These are phyloP conservation scores for Puccinia hordei DNA, from an alignment of 1,284 basidiomycete species.

Conservation along the genomic window DNA sequence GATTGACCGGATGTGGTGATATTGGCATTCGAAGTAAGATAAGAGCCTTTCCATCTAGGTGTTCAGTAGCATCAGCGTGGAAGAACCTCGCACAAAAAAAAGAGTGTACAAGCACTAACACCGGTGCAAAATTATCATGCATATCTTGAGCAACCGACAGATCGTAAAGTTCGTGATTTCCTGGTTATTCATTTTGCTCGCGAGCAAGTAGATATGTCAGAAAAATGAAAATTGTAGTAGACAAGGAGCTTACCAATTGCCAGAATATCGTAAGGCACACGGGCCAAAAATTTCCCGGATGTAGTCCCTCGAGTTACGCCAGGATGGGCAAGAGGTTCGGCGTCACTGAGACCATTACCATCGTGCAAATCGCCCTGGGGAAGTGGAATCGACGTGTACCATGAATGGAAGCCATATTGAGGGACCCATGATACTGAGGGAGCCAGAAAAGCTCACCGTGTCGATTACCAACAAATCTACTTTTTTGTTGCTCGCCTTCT, in stretches of 20 bases:
- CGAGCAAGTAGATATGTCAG: background rate
- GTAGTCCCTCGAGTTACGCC: slow-evolving; percentile 36
- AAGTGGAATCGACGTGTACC: background rate
- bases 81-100: background rate
- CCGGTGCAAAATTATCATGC: slow-evolving; percentile 51
- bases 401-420: background rate
- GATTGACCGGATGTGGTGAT: slow-evolving; percentile 70
- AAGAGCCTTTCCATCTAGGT: slow-evolving; percentile 67
- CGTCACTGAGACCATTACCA: slow-evolving; percentile 58
- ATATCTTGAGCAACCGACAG: slow-evolving; percentile 52
- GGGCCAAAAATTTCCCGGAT: slow-evolving; percentile 69
- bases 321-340: slow-evolving; percentile 47
- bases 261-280: slow-evolving; percentile 78
- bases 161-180: slow-evolving; percentile 58
- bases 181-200: slow-evolving; percentile 9
- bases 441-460: slow-evolving; percentile 52
- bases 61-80: background rate
- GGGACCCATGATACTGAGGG: too few species aligned
- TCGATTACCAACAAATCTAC: slow-evolving; percentile 59
- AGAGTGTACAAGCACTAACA: slow-evolving; percentile 51
- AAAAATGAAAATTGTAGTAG: background rate
- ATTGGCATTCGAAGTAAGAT: slow-evolving; percentile 80
- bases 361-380: slow-evolving; percentile 55
- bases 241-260: slow-evolving; percentile 77
- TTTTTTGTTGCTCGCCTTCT: slow-evolving; percentile 54